phyloP scores from a whole-genome alignment of 208 protist genomes.

The Trypanosoma theileri region DNA sequence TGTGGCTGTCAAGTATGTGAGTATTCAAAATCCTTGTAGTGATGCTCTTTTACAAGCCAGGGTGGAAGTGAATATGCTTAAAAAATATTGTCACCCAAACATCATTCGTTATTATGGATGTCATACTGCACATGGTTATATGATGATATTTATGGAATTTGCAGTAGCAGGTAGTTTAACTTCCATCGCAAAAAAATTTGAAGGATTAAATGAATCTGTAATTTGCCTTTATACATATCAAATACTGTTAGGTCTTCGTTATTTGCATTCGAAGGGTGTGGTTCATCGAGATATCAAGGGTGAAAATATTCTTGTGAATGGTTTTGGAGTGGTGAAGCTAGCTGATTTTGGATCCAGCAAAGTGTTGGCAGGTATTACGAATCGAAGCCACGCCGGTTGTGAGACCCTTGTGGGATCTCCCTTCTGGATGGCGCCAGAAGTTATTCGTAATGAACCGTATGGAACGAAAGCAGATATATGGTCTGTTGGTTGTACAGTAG shows the following conservation, averaged over 20 bases:
- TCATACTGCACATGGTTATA: slow-evolving; percentile 54
- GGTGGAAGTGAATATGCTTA: slow-evolving; percentile 73
- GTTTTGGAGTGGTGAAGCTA: slow-evolving; percentile 66
- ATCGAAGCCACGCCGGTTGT: slow-evolving; percentile 55
- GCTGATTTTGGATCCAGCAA: slow-evolving; percentile 85
- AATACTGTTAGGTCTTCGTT: slow-evolving; percentile 60
- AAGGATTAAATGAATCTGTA: slow-evolving; percentile 63
- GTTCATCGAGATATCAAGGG: slow-evolving; percentile 84
- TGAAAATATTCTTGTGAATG: slow-evolving; percentile 80
- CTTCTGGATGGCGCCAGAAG: slow-evolving; percentile 89
- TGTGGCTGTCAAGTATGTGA: slow-evolving; percentile 38
- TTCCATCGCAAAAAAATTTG: slow-evolving; percentile 77
- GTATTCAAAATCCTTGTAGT: slow-evolving; percentile 45
- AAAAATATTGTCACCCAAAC: slow-evolving; percentile 78
- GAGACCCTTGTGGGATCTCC: slow-evolving; percentile 78
- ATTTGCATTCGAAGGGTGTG: slow-evolving; percentile 71
- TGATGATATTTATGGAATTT: slow-evolving; percentile 92
- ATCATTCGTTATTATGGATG: slow-evolving; percentile 85
- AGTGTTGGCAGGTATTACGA: slow-evolving; percentile 56
- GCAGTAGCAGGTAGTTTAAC: slow-evolving; percentile 83
- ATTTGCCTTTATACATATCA: slow-evolving; percentile 81
- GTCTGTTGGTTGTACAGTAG: slow-evolving; percentile 91
- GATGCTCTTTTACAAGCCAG: slow-evolving; percentile 58
- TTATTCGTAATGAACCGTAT: slow-evolving; percentile 81
- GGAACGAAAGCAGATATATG: slow-evolving; percentile 91